These are phyloP conservation scores for Fusarium sp. DNA, from an alignment of 2,329 filamentous ascomycete species.

Conservation along the genomic window DNA sequence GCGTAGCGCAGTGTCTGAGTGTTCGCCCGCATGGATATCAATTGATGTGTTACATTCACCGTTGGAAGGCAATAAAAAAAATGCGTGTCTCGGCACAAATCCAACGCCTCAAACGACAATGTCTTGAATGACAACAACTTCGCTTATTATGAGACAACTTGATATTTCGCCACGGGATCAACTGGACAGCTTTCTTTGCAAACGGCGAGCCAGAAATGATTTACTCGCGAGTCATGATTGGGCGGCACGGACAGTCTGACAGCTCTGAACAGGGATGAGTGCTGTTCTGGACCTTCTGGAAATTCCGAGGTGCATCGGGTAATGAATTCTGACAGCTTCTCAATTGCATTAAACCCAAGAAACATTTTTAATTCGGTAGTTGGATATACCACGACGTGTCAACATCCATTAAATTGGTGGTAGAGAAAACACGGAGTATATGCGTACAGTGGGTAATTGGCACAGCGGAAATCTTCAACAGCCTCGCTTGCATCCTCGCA, in stretches of 20 bases:
- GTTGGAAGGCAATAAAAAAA: background rate
- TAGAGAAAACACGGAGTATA: background rate
- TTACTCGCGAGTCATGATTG: constrained; percentile 14
- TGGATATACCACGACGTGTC: background rate
- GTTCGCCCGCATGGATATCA: background rate
- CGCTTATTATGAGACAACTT: background rate
- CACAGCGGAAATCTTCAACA: background rate
- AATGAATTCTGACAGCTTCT: constrained; percentile 1
- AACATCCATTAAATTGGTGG: background rate
- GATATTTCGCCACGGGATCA: background rate
- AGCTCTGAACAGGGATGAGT: constrained; percentile 4
- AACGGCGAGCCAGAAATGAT: background rate
- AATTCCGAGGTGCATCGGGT: constrained; percentile 21
- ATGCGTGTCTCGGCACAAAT: background rate
- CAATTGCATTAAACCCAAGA: background rate
- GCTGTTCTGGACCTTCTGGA: constrained; percentile 28
- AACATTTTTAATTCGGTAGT: background rate
- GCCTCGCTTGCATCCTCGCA: background rate
- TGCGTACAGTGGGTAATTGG: background rate
- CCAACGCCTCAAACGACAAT: background rate
- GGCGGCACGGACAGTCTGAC: background rate
- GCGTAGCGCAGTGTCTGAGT: background rate
- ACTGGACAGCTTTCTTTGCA: background rate
- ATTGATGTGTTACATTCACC: background rate
- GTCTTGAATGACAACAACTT: background rate